A percentile compares a stretch with the other conserved stretches of the same genome.
phyloP scores from a whole-genome alignment of 768 basidiomycete species.

The Panellus pusillus region DNA sequence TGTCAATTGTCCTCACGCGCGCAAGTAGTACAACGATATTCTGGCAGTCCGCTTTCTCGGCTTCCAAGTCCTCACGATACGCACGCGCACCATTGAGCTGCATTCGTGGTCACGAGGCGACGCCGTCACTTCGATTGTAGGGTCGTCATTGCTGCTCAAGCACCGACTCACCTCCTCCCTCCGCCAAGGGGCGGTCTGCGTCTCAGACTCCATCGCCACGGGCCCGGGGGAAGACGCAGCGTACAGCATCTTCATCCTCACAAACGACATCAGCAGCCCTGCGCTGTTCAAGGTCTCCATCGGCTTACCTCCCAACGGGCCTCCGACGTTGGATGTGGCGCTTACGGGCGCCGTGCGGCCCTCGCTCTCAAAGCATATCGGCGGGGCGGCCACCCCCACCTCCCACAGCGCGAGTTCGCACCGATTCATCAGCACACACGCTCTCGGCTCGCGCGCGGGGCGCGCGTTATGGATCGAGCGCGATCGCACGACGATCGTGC shows the following conservation, averaged over 20 bases:
- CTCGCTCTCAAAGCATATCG: slow-evolving; percentile 3
- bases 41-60: slow-evolving; percentile 47
- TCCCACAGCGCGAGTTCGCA: slow-evolving; percentile 24
- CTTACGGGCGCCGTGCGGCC: slow-evolving; percentile 38
- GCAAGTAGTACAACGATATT: slow-evolving; percentile 39
- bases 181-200: slow-evolving; percentile 37
- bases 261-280: slow-evolving; percentile 49
- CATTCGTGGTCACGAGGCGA: slow-evolving; percentile 29
- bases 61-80: slow-evolving; percentile 52
- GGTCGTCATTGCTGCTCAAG: slow-evolving; percentile 22
- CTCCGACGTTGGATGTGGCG: slow-evolving; percentile 39
- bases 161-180: slow-evolving; percentile 33
- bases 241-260: slow-evolving; percentile 41
- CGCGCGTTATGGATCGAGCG: slow-evolving; percentile 61
- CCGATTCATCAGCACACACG: slow-evolving; percentile 52
- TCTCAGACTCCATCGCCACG: slow-evolving; percentile 31
- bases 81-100: slow-evolving; percentile 51
- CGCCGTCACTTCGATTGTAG: background rate
- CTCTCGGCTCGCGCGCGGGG: slow-evolving; percentile 47
- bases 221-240: slow-evolving; percentile 15
- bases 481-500: slow-evolving; percentile 9
- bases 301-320: slow-evolving; percentile 16
- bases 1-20: background rate
- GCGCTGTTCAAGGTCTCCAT: slow-evolving; percentile 42
- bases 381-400: background rate